Conservation (phyloP, 139 green algal genomes). For the Chlorella sp. region DNA sequence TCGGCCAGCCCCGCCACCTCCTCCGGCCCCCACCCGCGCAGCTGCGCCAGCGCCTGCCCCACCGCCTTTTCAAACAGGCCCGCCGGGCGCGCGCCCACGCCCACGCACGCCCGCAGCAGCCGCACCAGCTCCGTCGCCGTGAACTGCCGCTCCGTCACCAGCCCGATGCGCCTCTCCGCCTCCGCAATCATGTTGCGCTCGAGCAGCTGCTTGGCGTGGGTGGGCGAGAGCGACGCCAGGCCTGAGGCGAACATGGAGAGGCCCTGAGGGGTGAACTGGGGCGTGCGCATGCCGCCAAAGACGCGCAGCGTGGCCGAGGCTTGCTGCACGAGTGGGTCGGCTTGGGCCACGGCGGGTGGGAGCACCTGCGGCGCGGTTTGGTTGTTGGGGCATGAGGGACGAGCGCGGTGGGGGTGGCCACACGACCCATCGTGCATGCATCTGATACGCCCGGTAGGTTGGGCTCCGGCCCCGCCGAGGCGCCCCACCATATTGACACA, state of each 20-base stretch:
- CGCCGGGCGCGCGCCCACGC: background rate
- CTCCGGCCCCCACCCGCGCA: background rate
- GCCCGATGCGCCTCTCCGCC: background rate
- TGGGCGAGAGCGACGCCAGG: background rate
- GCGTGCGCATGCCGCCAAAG: too few relatives aligned
- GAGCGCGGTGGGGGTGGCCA: too few relatives aligned
- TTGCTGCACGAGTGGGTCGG: background rate
- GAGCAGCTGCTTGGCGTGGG: background rate
- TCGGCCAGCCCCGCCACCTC: background rate
- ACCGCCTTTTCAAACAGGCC: background rate
- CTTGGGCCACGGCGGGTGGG: background rate
- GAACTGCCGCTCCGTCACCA: background rate
- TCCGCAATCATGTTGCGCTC: background rate
- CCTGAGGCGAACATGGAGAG: background rate
- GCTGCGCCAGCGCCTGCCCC: background rate
- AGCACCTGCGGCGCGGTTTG: background rate
- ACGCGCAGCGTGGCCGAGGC: too few relatives aligned
- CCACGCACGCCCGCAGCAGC: constrained; percentile 1
- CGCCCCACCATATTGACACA: too few relatives aligned
- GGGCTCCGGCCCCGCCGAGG: too few relatives aligned
- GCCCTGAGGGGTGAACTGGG: constrained; percentile 1
- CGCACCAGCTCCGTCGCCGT: background rate
- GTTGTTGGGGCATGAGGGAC: too few relatives aligned
- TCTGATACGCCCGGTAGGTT: too few relatives aligned
- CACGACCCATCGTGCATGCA: too few relatives aligned